Conservation (phyloP, 768 basidiomycete species). For the Lepiota venenata region DNA sequence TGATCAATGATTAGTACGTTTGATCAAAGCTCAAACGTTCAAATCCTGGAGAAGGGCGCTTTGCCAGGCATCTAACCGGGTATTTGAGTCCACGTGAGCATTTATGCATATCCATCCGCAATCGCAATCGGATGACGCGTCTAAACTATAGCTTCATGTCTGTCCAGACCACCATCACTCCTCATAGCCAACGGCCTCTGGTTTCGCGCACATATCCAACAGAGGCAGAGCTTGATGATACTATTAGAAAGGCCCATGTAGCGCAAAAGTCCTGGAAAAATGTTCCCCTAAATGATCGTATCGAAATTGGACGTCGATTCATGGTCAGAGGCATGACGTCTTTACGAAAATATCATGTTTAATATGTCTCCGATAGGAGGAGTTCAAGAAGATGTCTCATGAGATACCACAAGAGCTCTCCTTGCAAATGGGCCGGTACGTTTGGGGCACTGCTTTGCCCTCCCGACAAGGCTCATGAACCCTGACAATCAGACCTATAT, state of each 20-base stretch:
- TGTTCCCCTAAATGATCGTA: slow-evolving; percentile 68
- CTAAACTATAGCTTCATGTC: slow-evolving; percentile 26
- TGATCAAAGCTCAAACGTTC: too few species aligned
- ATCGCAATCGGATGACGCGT: too few species aligned
- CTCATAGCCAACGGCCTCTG: slow-evolving; percentile 71
- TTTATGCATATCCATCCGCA: too few species aligned
- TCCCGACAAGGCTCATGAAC: background rate
- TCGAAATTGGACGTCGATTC: slow-evolving; percentile 57
- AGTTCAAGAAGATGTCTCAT: slow-evolving; percentile 47
- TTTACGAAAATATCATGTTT: background rate
- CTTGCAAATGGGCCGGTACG: slow-evolving; percentile 86
- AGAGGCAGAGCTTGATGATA: slow-evolving; percentile 53
- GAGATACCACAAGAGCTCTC: slow-evolving; percentile 77
- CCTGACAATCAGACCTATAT: slow-evolving; percentile 61
- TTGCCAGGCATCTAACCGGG: too few species aligned
- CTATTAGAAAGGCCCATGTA: slow-evolving; percentile 49
- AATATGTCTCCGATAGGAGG: slow-evolving; percentile 29
- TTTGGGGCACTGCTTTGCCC: slow-evolving; percentile 20
- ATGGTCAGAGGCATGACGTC: slow-evolving; percentile 18
- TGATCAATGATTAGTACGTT: too few species aligned
- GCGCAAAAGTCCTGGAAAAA: slow-evolving; percentile 78
- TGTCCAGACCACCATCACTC: slow-evolving; percentile 79
- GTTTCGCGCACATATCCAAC: slow-evolving; percentile 66
- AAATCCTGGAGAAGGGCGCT: too few species aligned
- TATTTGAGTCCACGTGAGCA: too few species aligned